phyloP scores from a whole-genome alignment of 306 rosid species.

The Sophora flavescens region DNA sequence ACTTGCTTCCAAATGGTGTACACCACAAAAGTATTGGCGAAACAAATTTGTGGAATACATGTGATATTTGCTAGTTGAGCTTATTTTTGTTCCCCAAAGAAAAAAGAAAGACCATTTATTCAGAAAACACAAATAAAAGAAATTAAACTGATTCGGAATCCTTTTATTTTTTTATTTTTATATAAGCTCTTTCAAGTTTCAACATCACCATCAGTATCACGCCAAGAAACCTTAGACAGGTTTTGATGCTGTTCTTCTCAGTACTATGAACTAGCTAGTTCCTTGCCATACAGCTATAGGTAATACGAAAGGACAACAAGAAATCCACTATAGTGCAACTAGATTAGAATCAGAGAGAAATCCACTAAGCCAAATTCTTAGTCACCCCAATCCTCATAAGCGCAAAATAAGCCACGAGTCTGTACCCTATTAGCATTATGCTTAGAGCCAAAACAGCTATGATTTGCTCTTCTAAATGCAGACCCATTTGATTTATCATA shows the following conservation, averaged over 20 bases:
- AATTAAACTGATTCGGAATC: not conserved
- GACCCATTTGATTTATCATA: constrained; percentile 53
- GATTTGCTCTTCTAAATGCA: constrained; percentile 44
- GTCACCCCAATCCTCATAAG: constrained; percentile 16
- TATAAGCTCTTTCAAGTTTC: not conserved
- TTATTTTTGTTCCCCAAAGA: too few species aligned
- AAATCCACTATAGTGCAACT: too few species aligned
- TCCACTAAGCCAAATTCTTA: constrained; percentile 31
- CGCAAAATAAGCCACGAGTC: constrained; percentile 57
- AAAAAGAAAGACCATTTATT: too few species aligned
- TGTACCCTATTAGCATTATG: constrained; percentile 55
- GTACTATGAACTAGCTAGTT: not conserved
- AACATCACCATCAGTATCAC: not conserved
- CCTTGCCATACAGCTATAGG: not conserved
- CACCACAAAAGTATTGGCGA: too few species aligned
- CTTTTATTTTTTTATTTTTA: too few species aligned
- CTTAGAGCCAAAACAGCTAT: constrained; percentile 43
- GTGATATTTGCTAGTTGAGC: too few species aligned
- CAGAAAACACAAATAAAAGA: too few species aligned
- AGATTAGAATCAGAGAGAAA: not conserved
- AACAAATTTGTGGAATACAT: too few species aligned
- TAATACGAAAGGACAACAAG: too few species aligned
- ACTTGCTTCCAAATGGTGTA: too few species aligned
- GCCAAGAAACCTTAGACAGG: not conserved
- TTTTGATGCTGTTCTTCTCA: not conserved